Evolutionary conservation across 345 rosid species (phyloP), one percentile per base, ranked within the genome.

Genomic region (Pugionium cornutum): DNA sequence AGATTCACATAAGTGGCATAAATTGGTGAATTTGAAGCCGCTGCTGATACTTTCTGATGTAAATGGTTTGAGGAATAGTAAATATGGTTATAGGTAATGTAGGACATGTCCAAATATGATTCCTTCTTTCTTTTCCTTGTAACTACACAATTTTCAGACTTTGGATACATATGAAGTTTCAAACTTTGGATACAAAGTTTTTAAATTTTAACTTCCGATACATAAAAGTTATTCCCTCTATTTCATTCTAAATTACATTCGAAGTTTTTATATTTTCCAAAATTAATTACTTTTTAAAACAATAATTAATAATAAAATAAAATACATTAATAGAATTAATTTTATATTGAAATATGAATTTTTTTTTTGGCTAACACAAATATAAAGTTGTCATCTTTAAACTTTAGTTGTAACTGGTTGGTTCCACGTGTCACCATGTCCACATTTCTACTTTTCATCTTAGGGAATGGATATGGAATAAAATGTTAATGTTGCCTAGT

Each of bases 31-130:
- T 43, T 54, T 35, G 55, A 69, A 42, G 69, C 37, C 56, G 29
- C 51, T 18, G 18, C 5, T 42, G 49, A 58, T 36, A 51, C 59
- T 53, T 43, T 1, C 53, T 32, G 59, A 30, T 65, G 42, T 58
- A 34, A 72, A 58, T 64, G 53, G 54, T 50, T 50, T 18, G 61
- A 51, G 10, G 27, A 57, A 7, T 72, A 36, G 61, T 58, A 43
- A 9, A 36, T 58, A 9, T 35, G 40, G 49, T 72, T 57, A 64
- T 58, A 25, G 55, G 46, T 64, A 29, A 9, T 41, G 66, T 57
- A 72, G 66, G 66, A 57, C 54, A 42, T 42, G 61, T 18, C 64
- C 2, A 34, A 5, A 42, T 11, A 50, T 65, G 62, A 52, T 64
- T 52, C 42, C 25, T 65, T 65, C 9, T 18, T 58, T 72, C 11